These are phyloP conservation scores for Suaeda aralocaspica DNA, from an alignment of 148 eudicot genomes.

Conservation along the genomic window DNA sequence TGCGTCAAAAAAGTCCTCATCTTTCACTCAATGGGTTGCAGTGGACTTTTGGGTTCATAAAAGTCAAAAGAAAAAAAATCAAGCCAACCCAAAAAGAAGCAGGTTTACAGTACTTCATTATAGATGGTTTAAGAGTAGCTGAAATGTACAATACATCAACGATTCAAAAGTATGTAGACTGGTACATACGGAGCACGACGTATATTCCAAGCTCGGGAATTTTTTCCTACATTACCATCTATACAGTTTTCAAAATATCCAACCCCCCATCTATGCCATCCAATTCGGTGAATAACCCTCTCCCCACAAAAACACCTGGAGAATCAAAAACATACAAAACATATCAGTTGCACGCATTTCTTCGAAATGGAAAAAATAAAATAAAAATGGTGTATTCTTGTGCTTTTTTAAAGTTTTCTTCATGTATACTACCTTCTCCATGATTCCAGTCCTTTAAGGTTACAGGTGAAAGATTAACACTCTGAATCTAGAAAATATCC, in stretches of 20 bases:
- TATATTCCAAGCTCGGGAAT: slow-evolving; percentile 13
- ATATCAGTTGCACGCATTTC: not conserved
- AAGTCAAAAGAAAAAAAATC: not conserved
- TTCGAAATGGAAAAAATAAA: no score
- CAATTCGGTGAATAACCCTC: slow-evolving; percentile 9
- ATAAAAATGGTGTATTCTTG: no score
- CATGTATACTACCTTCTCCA: no score
- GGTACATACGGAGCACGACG: not conserved
- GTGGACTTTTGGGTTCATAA: no score
- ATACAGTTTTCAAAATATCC: slow-evolving; percentile 19
- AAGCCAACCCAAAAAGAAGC: not conserved
- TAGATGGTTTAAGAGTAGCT: slow-evolving; percentile 14
- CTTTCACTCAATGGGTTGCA: no score
- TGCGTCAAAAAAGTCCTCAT: no score
- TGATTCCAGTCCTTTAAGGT: no score
- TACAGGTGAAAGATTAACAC: no score
- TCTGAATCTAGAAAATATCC: no score
- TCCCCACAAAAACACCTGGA: slow-evolving; percentile 20
- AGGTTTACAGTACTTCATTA: not conserved
- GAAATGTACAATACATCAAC: slow-evolving; percentile 13
- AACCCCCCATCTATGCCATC: slow-evolving; percentile 9
- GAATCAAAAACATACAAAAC: not conserved
- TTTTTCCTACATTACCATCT: slow-evolving; percentile 18
- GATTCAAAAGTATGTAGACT: not conserved
- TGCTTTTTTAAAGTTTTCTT: no score